Base-by-base conservation (phyloP, 495 filamentous ascomycete genomes). In the Jackrogersella minutella region DNA sequence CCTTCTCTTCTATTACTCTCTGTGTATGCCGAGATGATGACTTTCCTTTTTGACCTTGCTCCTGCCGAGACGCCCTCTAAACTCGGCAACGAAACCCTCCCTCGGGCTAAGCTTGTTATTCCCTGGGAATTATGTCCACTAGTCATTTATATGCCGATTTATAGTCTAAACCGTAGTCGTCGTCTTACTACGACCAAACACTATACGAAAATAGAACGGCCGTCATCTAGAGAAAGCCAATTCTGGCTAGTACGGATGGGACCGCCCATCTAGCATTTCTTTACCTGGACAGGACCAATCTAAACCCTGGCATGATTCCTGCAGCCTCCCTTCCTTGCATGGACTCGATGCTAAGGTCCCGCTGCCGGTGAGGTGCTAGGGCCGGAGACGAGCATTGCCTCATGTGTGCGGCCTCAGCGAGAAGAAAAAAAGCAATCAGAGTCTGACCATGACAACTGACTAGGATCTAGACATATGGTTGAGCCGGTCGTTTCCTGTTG, bases 241-340 rank as follows among this genome's bases (percentile, higher is more conserved):
- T 46, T 6, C 14, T 26, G 41, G 19, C 21, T 46, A 46, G 41
- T n/a, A 46, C 21, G 11, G 41, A 26, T 46, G 40, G 22, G 17
- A 22, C 22, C 17, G 28, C 28, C 28, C 8, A 34, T 9, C 9
- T 34, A 34, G 31, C 10, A 10, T 13, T 34, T 26, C 17, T 26
- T 21, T 46, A 46, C 19, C 40, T 44, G 19, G 8, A 44, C 19
- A 44, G 41, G 26, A n/a, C 41, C 41, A 46, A 46, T 46, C 41
- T 46, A 26, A 46, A 46, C 22, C 41, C 41, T 21, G 49, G 37
- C 61, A 51, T 40, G 21, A 26, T 55, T 60, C 28, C 60, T 69
- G 55, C 66, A 69, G 55, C 33, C 41, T 46, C 24, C 50, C 50
- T 62, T 67, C 22, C 60, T 51, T 63, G 59, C 65, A 50, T 63